Evolutionary conservation across 2,329 filamentous ascomycete species (phyloP), one percentile per base, ranked within the genome.

Genomic region (Penicillium freii): DNA sequence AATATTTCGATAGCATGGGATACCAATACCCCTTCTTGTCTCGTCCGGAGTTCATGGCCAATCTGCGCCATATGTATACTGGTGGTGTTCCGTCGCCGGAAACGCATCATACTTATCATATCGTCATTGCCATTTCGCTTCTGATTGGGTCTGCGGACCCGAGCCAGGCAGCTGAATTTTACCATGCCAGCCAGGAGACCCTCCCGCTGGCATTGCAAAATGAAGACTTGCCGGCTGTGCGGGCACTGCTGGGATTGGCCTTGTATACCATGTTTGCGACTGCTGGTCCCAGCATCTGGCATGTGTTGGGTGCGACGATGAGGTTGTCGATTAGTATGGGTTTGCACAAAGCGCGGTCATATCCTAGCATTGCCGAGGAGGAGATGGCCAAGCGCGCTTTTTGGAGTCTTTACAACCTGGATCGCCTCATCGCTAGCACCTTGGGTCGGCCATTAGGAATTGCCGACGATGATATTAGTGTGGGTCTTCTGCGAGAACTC

Each of bases 371-470:
- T 43, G 48, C 69, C 8, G 74, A 76, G 45, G 70, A 75, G 31
- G 74, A 78, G 51, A 73, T 77, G 69, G 63, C 71, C 2, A 77
- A 76, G 54, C 72, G 75, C n/a, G 73, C 72, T 1, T 78, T 78
- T 57, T 78, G 75, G 75, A 75, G 74, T 62, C 65, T 76, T 8
- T 77, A 78, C 56, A 77, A 77, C n/a, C 67, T 78, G 2, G 75
- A 78, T 50, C 69, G 75, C 21, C 66, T 76, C 29, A 75, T 75
- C 43, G 71, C 75, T 0, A 71, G 72, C 27, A 77, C 75, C 0
- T 59, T 78, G 0, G 73, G 73, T 15, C 71, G 75, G 27, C 75
- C 75, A 3, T 56, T 77, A 15, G 75, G 75, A 3, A 73, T 78
- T 42, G 67, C 75, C 4, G 75, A 78, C 55, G 72, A 77, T 36